Conservation (phyloP, 495 filamentous ascomycete species). For the Xylaria telfairii region DNA sequence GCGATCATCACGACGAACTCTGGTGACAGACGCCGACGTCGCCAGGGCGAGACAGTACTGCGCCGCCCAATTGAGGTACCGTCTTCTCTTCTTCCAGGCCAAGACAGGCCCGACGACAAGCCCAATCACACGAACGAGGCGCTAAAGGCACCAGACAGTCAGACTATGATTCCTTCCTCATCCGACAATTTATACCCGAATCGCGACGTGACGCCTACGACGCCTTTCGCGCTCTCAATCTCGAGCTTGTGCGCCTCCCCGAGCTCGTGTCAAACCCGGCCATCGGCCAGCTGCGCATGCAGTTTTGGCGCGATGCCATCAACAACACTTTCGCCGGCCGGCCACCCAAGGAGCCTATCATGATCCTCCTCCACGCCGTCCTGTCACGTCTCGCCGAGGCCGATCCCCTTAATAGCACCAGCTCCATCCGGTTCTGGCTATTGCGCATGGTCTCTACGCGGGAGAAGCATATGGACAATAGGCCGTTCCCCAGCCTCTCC, state of each 20-base stretch:
- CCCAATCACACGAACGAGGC: not conserved
- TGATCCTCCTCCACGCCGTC: constrained; percentile 78
- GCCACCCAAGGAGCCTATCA: constrained; percentile 88
- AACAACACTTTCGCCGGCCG: constrained; percentile 70
- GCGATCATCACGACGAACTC: constrained; percentile 30
- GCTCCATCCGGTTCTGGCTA: constrained; percentile 81
- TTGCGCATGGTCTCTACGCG: constrained; percentile 76
- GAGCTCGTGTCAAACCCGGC: constrained; percentile 83
- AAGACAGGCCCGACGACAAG: not conserved
- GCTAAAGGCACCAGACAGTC: constrained; percentile 64
- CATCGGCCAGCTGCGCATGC: constrained; percentile 84
- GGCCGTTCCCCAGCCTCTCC: constrained; percentile 75
- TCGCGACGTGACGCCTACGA: constrained; percentile 79
- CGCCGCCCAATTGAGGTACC: constrained; percentile 53
- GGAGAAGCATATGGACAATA: constrained; percentile 82
- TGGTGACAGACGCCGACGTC: constrained; percentile 47
- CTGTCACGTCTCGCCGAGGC: constrained; percentile 64
- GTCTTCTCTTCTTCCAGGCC: not conserved
- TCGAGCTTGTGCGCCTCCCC: constrained; percentile 85
- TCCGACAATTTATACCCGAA: constrained; percentile 80
- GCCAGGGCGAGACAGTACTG: constrained; percentile 57
- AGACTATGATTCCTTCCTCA: constrained; percentile 86
- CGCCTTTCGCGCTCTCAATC: constrained; percentile 89
- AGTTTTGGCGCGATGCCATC: constrained; percentile 91
- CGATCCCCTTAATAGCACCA: constrained; percentile 53